Conservation (phyloP, 805 yeast genomes). For the Candida khao-thaluensis region DNA sequence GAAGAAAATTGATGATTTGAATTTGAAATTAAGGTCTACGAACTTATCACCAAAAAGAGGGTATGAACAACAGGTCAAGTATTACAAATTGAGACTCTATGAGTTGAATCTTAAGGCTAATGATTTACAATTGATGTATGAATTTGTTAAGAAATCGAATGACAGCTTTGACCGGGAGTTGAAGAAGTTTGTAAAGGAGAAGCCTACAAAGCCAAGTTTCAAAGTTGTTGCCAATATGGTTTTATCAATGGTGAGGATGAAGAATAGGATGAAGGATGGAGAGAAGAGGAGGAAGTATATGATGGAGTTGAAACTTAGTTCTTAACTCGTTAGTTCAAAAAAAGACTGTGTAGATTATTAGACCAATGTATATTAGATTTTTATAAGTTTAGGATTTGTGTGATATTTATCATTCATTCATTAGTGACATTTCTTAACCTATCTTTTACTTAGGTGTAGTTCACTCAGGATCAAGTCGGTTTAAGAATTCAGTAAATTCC, state of each 20-base stretch:
- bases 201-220: slow-evolving; percentile 24
- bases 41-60: slow-evolving; percentile 13
- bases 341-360: slow-evolving; percentile 3
- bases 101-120: slow-evolving; percentile 39
- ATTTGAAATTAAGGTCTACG: slow-evolving; percentile 21
- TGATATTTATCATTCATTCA: no score
- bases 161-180: slow-evolving; percentile 23
- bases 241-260: slow-evolving; percentile 34
- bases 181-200: slow-evolving; percentile 27
- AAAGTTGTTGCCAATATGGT: slow-evolving; percentile 37
- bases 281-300: slow-evolving; percentile 20
- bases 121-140: slow-evolving; percentile 36
- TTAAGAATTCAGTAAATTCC: slow-evolving; percentile 7
- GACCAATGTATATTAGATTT: slow-evolving; percentile 3
- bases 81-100: slow-evolving; percentile 47
- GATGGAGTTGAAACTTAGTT: slow-evolving; percentile 17
- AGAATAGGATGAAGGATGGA: slow-evolving; percentile 28
- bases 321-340: slow-evolving; percentile 22
- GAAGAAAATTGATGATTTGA: slow-evolving; percentile 29
- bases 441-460: no score
- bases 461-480: no score
- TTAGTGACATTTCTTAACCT: no score
- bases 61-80: slow-evolving; percentile 40
- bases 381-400: no score
- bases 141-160: slow-evolving; percentile 29